Evolutionary conservation across 169 alveolate species (phyloP).

Genomic region (Cryptosporidium ubiquitum): DNA sequence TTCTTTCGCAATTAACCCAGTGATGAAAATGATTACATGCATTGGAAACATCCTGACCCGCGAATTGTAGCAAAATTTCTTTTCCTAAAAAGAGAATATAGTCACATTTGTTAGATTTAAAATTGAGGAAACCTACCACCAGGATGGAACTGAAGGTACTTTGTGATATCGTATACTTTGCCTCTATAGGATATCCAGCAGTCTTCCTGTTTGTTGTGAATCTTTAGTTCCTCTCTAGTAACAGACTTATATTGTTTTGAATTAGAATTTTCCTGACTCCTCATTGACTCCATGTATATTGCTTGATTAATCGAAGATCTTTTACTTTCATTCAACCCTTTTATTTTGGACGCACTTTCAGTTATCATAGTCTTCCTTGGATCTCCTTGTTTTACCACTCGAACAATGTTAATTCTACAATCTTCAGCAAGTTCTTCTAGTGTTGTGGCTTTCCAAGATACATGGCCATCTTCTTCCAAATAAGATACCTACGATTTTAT

Average conservation of each 20-base stretch:
- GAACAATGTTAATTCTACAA: neutral
- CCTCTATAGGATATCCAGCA: constrained; percentile 66
- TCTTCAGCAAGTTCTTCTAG: constrained; percentile 22
- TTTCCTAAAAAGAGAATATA: constrained; percentile 4
- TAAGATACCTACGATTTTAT: constrained; percentile 22
- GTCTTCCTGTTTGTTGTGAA: constrained; percentile 7
- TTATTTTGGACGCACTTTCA: neutral
- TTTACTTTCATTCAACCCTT: neutral
- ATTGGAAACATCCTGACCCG: constrained; percentile 56
- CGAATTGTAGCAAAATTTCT: constrained; percentile 52
- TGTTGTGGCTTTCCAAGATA: constrained; percentile 19
- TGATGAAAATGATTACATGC: constrained; percentile 64
- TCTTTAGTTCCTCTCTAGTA: constrained; percentile 23
- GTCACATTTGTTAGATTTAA: neutral
- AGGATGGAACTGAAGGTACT: constrained; percentile 55
- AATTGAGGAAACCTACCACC: constrained; percentile 47
- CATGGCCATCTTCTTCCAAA: constrained; percentile 3
- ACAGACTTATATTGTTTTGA: neutral
- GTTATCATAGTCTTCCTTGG: neutral
- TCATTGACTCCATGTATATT: constrained; percentile 33
- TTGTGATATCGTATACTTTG: constrained; percentile 62
- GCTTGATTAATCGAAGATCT: constrained; percentile 44
- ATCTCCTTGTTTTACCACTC: constrained; percentile 26
- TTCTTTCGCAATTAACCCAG: constrained; percentile 74
- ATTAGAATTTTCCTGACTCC: neutral